These are phyloP conservation scores for Saccharomyces hybrid DNA, from an alignment of 1,139 yeast genomes.

Conservation along the genomic window DNA sequence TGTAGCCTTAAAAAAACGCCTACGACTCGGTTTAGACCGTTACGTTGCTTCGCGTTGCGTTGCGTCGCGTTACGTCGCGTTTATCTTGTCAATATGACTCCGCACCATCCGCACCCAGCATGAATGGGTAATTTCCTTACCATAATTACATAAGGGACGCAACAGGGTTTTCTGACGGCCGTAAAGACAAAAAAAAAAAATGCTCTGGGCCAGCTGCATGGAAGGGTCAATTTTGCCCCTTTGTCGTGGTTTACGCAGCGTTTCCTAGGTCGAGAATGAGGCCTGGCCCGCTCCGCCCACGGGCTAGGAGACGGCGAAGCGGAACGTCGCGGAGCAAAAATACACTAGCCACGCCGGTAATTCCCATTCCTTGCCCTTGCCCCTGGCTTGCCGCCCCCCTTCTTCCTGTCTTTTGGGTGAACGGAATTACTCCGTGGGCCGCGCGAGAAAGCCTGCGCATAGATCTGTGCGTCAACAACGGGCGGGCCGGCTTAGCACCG, in stretches of 20 bases:
- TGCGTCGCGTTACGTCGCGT: background rate
- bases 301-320: background rate
- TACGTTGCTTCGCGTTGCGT: no score
- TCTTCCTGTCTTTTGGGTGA: background rate
- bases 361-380: background rate
- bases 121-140: background rate
- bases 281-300: background rate
- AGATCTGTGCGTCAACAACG: background rate
- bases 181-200: constrained; percentile 8
- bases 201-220: constrained; percentile 1
- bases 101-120: background rate
- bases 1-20: background rate
- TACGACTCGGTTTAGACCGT: no score
- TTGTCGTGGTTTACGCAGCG: background rate
- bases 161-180: constrained; percentile 40
- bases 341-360: background rate
- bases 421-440: background rate
- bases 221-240: background rate
- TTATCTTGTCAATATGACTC: background rate
- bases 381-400: background rate
- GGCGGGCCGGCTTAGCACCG: background rate
- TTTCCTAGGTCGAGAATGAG: background rate
- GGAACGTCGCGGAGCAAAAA: background rate
- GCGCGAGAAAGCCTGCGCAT: background rate
- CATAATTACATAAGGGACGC: background rate